Evolutionary conservation across 495 filamentous ascomycete genomes (phyloP), one percentile per base, ranked within the genome.

Genomic region (Collariella sp.): DNA sequence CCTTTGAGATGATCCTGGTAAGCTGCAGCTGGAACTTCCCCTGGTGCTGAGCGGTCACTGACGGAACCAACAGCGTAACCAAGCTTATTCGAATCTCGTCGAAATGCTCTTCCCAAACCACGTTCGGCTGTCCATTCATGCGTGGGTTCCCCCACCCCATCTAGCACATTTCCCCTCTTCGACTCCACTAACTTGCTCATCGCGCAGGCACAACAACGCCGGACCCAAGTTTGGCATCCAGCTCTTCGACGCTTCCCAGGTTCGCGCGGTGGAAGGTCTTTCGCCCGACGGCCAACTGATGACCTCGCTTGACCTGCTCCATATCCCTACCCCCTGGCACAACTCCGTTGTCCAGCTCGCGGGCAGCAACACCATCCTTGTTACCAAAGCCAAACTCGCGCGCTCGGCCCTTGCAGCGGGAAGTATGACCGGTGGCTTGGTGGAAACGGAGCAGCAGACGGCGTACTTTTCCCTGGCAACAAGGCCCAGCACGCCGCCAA

Each of bases 1-100:
- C 57, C 0, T 60, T 60, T 20, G 57, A 60, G 52, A 60, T 60
- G 57, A 60, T 60, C 10, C n/a, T 60, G 35, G 53, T 55, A 22
- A 1, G 46, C 50, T 35, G 2, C 9, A 3, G 0, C 7, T 15
- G 5, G 3, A 4, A 1, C 7, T 19, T 35, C 23, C 19, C 10
- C 19, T 15, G 3, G 1, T 12, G 1, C 11, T 2, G 18, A 4
- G 10, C 11, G 2, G 41, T 35, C 40, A 3, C 50, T 52, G 19
- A 52, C 26, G 5, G 3, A 5, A 2, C n/a, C 22, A 39, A 6
- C 44, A 55, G 53, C 52, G 57, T 19, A 60, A 60, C 48, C 57
- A 60, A 41, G 57, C 57, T 7, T 59, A 59, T 6, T 59, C 57
- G 24, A 59, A 59, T 42, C 45, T 55, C 1, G 45, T 55, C 19